These are phyloP conservation scores for Chlamydomonas schloesseri DNA, from an alignment of 139 green algal genomes.

Conservation along the genomic window DNA sequence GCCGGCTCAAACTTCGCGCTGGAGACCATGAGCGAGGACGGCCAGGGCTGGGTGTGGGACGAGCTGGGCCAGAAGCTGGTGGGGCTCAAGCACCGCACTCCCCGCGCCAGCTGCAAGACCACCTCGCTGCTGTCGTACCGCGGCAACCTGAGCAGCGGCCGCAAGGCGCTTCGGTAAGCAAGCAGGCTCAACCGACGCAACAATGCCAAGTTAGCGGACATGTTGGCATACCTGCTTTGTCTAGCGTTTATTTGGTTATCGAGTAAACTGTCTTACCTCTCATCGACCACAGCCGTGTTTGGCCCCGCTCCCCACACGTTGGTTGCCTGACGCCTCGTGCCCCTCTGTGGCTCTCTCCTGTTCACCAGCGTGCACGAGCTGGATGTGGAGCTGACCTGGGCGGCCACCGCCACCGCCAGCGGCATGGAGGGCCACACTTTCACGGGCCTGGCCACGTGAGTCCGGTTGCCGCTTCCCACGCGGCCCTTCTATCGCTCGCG, in stretches of 20 bases:
- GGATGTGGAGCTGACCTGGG: slow-evolving; percentile 30
- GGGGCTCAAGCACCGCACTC: slow-evolving; percentile 6
- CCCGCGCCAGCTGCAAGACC: slow-evolving; percentile 5
- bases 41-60: slow-evolving; percentile 25
- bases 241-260: no score
- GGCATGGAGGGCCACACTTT: neutral
- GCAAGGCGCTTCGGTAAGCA: neutral
- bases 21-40: slow-evolving; percentile 27
- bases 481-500: no score
- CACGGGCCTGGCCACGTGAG: slow-evolving; percentile 16
- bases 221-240: no score
- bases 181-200: no score
- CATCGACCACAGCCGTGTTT: no score
- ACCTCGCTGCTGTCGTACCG: slow-evolving; percentile 16
- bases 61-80: slow-evolving; percentile 27
- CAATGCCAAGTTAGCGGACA: no score
- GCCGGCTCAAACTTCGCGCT: neutral
- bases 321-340: no score
- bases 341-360: no score
- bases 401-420: slow-evolving; percentile 7
- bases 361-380: neutral
- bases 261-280: no score
- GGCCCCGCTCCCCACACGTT: no score
- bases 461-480: no score
- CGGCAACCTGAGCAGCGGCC: neutral